Evolutionary conservation across 1,284 basidiomycete species (phyloP).

Genomic region (Cutaneotrichosporon sp.): DNA sequence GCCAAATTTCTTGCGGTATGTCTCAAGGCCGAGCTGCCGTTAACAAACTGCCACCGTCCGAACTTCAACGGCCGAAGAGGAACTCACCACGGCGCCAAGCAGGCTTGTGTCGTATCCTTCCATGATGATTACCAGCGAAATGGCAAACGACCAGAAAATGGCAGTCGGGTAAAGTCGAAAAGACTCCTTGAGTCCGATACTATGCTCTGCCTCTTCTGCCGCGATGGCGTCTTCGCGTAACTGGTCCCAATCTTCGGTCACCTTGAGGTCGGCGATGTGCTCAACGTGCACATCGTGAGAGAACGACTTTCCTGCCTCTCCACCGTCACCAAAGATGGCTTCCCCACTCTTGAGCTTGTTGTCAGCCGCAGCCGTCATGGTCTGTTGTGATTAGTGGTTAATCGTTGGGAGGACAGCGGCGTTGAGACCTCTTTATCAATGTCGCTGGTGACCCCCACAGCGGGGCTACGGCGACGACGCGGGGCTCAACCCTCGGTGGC

Average conservation of each 20-base stretch:
- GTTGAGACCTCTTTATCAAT: too few relatives aligned
- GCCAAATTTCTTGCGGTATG: constrained; percentile 19
- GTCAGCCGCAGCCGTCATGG: too few relatives aligned
- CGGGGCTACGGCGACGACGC: too few relatives aligned
- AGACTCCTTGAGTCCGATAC: constrained; percentile 9
- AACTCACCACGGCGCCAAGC: constrained; percentile 10
- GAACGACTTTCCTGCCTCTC: neutral
- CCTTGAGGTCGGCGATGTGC: neutral
- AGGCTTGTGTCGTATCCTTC: constrained; percentile 14
- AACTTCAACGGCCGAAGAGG: neutral
- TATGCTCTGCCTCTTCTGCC: constrained; percentile 14
- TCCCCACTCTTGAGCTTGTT: neutral
- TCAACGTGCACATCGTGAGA: neutral
- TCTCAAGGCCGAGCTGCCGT: neutral
- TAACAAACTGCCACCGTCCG: too few relatives aligned
- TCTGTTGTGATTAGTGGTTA: too few relatives aligned
- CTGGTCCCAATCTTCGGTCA: neutral
- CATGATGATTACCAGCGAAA: constrained; percentile 14
- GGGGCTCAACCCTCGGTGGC: too few relatives aligned
- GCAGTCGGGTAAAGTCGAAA: constrained; percentile 17
- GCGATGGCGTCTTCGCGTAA: constrained; percentile 10
- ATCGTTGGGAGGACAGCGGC: too few relatives aligned
- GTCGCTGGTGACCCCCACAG: neutral
- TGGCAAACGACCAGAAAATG: constrained; percentile 18
- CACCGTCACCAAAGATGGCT: neutral